Percentiles rank a stretch among this genome's conserved stretches.
Conservation (phyloP, 805 yeast genomes). For the Debaryomyces maramus region DNA sequence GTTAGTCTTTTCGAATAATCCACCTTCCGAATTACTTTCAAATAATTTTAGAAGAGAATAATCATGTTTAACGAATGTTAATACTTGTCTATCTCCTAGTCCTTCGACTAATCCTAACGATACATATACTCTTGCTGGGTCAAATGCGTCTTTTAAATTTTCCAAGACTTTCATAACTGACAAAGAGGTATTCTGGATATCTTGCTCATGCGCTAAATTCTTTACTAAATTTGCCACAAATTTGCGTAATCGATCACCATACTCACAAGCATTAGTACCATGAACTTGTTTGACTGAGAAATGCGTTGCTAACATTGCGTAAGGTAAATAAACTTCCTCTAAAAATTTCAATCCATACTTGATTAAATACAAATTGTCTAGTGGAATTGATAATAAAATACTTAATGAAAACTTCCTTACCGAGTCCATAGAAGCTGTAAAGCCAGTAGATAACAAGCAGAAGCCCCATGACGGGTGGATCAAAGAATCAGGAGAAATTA, state of each 20-base stretch:
- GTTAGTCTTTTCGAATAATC: constrained; percentile 47
- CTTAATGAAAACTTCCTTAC: constrained; percentile 64
- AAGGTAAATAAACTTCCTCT: constrained; percentile 53
- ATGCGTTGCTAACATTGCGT: constrained; percentile 62
- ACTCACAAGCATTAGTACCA: constrained; percentile 47
- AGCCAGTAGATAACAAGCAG: constrained; percentile 71
- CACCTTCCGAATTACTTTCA: constrained; percentile 48
- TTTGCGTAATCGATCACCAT: constrained; percentile 51
- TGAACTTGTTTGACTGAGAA: constrained; percentile 44
- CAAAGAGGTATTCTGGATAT: constrained; percentile 22
- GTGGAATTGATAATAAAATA: constrained; percentile 54
- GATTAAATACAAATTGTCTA: constrained; percentile 39
- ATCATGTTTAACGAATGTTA: constrained; percentile 28
- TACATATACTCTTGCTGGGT: constrained; percentile 66
- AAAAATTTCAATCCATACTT: constrained; percentile 43
- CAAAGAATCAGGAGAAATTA: constrained; percentile 50
- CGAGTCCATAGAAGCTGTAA: constrained; percentile 73
- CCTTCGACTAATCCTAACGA: constrained; percentile 60
- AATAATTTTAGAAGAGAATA: constrained; percentile 25
- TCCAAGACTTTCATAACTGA: constrained; percentile 46
- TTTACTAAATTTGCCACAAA: constrained; percentile 45
- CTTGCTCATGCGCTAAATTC: constrained; percentile 24
- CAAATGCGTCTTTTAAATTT: constrained; percentile 54
- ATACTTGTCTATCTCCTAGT: constrained; percentile 27
- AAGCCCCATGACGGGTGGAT: constrained; percentile 74